Base-by-base conservation (phyloP, 495 filamentous ascomycete genomes). In the Amniculicola lignicola region DNA sequence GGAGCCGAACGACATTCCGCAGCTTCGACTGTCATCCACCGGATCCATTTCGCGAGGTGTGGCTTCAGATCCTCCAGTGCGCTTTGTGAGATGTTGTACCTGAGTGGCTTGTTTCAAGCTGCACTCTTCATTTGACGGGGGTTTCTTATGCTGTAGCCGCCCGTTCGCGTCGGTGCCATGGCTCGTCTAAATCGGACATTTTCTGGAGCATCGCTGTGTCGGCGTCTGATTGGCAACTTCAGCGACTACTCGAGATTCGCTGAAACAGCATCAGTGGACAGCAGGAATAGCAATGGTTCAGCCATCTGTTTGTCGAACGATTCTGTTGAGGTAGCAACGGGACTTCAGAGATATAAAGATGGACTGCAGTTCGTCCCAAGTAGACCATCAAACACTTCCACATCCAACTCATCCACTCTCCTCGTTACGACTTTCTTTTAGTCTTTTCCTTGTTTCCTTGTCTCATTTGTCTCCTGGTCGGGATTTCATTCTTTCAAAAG, bases 191-290 rank as follows among this genome's bases (percentile, higher is more conserved):
- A 25, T 65, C 57, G 57, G 57, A 54, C 29, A 51, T 45, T 61
- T 60, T 61, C 53, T 61, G 52, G 45, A 54, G 51, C 52, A 54
- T 28, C 31, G 50, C 52, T 19, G 33, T 54, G 0, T 31, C 29
- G 18, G 25, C 14, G 35, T 41, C 62, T 58, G 33, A 65, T 65
- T 65, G 57, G 62, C 57, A 41, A 6, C 23, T 7, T 24, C 53
- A 55, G 62, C 62, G 62, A 65, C 62, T 65, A 57, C 57, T 65
- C 62, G 57, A 51, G 59, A 65, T 61, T 14, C 24, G 35, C 43
- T 61, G 52, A 57, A 65, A 61, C 57, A 46, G 39, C 18, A 42
- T 24, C 37, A 6, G 22, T 27, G 33, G 18, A 46, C 23, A 46
- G 54, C 57, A 61, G 31, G 46, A 61, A 65, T 61, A 65, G 62